Evolutionary conservation across 2,329 filamentous ascomycete species (phyloP), one percentile per base, ranked within the genome.

Genomic region (Spiromastix sp.): DNA sequence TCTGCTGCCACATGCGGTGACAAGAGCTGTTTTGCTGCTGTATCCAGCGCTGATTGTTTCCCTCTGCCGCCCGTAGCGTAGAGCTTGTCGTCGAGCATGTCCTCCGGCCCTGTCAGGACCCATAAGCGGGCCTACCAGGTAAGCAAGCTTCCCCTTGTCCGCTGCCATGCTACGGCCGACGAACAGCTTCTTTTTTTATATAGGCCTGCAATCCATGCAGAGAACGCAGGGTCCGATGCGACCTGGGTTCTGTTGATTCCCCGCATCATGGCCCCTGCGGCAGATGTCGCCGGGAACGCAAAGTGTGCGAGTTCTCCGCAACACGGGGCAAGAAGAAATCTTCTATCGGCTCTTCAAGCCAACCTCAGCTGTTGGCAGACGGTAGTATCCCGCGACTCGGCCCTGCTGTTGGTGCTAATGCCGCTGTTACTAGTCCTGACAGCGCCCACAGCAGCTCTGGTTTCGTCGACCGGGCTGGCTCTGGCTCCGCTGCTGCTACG

Each of bases 41-140:
- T n/a, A n/a, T n/a, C n/a, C n/a, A n/a, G n/a, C n/a, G n/a, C n/a
- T n/a, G n/a, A n/a, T n/a, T n/a, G n/a, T n/a, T n/a, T n/a, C n/a
- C n/a, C n/a, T n/a, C n/a, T n/a, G n/a, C n/a, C n/a, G n/a, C n/a
- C n/a, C n/a, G n/a, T n/a, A n/a, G n/a, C n/a, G n/a, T n/a, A n/a
- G n/a, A n/a, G n/a, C n/a, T n/a, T n/a, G n/a, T n/a, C n/a, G n/a
- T n/a, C 30, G 24, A 31, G 22, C 30, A 45, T 45, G 43, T 45
- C 43, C 28, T 19, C 40, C 13, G 22, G 29, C 9, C 33, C 41
- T 12, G 16, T 32, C 21, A 44, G 42, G 24, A 37, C 43, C 17
- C 44, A 46, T 31, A 46, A 46, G 31, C 42, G 44, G 34, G 44
- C 44, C 25, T 46, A 46, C 35, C 44, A 46, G 44, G 44, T 46